Evolutionary conservation across 2,329 filamentous ascomycete genomes (phyloP), one percentile per base, ranked within the genome.

Genomic region (Diaporthe sp.): DNA sequence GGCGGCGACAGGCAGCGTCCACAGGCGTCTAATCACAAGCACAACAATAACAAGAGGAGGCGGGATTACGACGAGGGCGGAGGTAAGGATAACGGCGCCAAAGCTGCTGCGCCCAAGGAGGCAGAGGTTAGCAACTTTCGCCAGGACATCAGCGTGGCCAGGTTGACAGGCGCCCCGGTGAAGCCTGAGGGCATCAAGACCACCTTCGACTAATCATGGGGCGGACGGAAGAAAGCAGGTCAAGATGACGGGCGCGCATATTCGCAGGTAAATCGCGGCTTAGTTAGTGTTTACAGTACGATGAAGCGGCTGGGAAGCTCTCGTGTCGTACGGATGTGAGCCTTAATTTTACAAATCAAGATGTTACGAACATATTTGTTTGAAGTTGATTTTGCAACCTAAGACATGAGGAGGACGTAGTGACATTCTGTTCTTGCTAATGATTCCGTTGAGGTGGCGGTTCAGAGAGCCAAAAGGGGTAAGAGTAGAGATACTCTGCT

Each of bases 61-160:
- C 99, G 99, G 85, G 96, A 96, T 87, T 98, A 98, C 88, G 92
- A 96, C 1, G 98, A 94, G 81, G 94, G 95, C 78, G 58, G 60
- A 8, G 63, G 13, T 20, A 74, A 51, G 71, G 63, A 72, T 44
- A 34, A 61, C 10, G 73, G 65, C 6, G 42, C 47, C 72, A 57
- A 31, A 15, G 53, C 51, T 13, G 44, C 44, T n/a, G 53, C 53
- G 28, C 73, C 77, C 28, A 85, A 85, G 82, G 83, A 81, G 61
- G 71, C 72, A 31, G 75, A 75, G 57, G 61, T 75, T 25, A 77
- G 84, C 75, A 86, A 85, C 79, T 86, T 86, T 75, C 84, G 85
- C 42, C 84, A 84, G 70, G 88, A 90, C 72, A 84, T 89, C 74
- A 80, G 85, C 80, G 83, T 89, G 20, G 90, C 92, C 73, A 90